Conservation (phyloP, 2,329 filamentous ascomycete species). For the Lasiodiplodia theobromae region DNA sequence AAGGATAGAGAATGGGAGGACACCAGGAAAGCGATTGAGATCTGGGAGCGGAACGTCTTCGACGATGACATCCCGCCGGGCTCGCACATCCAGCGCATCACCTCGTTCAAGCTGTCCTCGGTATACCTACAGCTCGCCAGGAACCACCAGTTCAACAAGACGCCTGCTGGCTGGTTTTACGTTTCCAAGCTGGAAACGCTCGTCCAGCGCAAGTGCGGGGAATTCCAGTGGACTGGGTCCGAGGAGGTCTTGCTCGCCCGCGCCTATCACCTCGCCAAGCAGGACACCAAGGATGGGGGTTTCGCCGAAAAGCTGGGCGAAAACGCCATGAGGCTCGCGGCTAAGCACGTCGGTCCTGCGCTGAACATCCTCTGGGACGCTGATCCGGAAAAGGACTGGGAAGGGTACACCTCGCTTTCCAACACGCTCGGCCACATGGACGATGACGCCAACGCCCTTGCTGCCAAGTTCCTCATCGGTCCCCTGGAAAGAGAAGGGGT, state of each 20-base stretch:
- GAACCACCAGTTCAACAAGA: neutral
- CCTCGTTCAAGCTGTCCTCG: constrained; percentile 6
- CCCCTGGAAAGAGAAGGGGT: neutral
- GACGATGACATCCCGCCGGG: neutral
- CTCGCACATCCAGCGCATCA: constrained; percentile 6
- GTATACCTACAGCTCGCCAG: neutral
- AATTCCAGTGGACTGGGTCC: constrained; percentile 10
- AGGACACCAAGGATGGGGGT: neutral
- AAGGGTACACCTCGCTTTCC: constrained; percentile 7
- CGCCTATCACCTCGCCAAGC: neutral
- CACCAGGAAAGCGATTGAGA: neutral
- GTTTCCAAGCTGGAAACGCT: neutral
- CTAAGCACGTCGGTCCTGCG: constrained; percentile 8
- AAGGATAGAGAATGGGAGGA: neutral
- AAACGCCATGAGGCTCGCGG: neutral
- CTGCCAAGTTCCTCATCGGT: constrained; percentile 8
- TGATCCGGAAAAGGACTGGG: constrained; percentile 4
- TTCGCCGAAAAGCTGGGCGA: neutral
- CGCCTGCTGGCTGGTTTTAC: neutral
- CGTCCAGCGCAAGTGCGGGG: neutral
- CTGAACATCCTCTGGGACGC: neutral
- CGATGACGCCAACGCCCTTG: constrained; percentile 7
- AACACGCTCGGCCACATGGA: constrained; percentile 17
- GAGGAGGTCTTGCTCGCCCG: constrained; percentile 10
- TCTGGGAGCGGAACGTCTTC: constrained; percentile 2